phyloP scores from a whole-genome alignment of 768 basidiomycete species.

The Daedaleopsis nitida region DNA sequence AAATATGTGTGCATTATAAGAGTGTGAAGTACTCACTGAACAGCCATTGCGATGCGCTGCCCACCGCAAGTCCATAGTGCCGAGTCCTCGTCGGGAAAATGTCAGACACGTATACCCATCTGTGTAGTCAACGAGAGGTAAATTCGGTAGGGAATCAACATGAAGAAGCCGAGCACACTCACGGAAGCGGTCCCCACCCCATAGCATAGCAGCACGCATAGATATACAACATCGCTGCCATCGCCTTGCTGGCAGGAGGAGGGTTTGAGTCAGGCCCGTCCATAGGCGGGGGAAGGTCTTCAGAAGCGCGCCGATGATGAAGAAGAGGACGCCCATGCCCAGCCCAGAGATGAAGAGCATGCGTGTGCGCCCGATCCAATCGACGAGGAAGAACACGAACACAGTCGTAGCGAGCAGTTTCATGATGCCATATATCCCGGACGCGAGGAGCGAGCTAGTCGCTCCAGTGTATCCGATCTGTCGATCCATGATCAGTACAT shows the following conservation, averaged over 20 bases:
- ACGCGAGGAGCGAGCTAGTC: conserved; percentile 65
- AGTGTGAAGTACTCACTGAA: conserved; percentile 55
- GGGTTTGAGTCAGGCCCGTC: conserved; percentile 25
- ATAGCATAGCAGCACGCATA: conserved; percentile 88
- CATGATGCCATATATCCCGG: conserved; percentile 69
- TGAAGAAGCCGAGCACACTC: conserved; percentile 34
- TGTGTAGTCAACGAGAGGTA: not conserved
- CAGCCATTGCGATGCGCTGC: conserved; percentile 80
- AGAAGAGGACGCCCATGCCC: conserved; percentile 81
- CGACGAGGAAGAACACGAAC: conserved; percentile 70
- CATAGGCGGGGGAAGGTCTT: conserved; percentile 65
- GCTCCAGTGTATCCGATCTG: conserved; percentile 68
- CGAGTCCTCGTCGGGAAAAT: conserved; percentile 87
- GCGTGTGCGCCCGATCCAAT: conserved; percentile 66
- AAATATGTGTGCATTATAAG: not conserved
- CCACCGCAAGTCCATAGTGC: conserved; percentile 79
- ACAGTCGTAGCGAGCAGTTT: conserved; percentile 67
- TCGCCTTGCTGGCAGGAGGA: conserved; percentile 63
- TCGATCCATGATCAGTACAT: conserved; percentile 30
- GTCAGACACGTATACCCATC: conserved; percentile 63
- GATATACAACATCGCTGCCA: conserved; percentile 86
- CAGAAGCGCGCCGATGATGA: conserved; percentile 82
- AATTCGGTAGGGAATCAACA: not conserved
- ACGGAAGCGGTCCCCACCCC: conserved; percentile 76
- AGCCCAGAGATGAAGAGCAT: conserved; percentile 73